A percentile compares a stretch with the other conserved stretches of the same genome.
Conservation (phyloP, 805 yeast genomes). For the Hanseniaspora pseudoguilliermondii region DNA sequence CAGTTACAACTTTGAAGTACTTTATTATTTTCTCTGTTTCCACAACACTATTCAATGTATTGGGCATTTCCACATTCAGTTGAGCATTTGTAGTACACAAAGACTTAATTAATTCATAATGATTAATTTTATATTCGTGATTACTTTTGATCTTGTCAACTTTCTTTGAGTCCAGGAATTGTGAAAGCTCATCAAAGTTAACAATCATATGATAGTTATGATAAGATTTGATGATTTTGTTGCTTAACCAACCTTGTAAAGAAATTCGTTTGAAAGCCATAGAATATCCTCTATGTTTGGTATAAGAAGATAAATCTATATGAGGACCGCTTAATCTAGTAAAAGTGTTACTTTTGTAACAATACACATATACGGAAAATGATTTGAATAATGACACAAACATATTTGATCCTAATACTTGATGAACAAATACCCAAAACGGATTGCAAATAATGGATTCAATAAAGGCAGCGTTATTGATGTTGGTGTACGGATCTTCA, state of each 20-base stretch:
- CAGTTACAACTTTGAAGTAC: background rate
- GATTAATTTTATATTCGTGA: background rate
- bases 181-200: background rate
- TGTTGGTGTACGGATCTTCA: background rate
- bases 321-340: conserved; percentile 17
- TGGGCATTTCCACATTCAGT: background rate
- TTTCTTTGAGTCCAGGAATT: background rate
- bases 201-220: background rate
- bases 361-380: conserved; percentile 24
- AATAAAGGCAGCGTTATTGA: background rate
- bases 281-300: background rate
- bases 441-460: background rate
- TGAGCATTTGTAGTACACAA: background rate
- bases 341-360: conserved; percentile 15
- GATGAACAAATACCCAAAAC: conserved; percentile 23
- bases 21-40: background rate
- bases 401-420: conserved; percentile 28
- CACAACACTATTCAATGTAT: conserved; percentile 10
- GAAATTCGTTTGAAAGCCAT: background rate
- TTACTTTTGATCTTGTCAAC: background rate
- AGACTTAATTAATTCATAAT: background rate
- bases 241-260: background rate
- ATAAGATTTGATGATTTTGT: background rate
- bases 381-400: conserved; percentile 33
- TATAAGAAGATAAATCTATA: background rate